Evolutionary conservation across 2,329 filamentous ascomycete genomes (phyloP).

Genomic region (Phialophora tarda): DNA sequence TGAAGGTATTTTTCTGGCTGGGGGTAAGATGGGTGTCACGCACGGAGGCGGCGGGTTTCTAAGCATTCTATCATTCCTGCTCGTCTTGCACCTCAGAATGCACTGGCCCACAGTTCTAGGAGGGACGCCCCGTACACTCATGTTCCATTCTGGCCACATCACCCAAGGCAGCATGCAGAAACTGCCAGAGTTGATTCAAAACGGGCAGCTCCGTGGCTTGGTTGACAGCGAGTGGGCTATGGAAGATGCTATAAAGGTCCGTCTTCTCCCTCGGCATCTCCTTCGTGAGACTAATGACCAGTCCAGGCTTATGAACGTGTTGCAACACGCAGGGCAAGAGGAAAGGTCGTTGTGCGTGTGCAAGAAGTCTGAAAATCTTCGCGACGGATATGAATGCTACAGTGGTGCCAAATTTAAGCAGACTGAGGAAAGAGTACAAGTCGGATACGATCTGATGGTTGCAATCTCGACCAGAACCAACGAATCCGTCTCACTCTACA

Average conservation of each 20-base stretch:
- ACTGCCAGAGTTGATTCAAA: conserved; percentile 45
- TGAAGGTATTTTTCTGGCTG: conserved; percentile 22
- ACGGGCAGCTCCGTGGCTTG: conserved; percentile 46
- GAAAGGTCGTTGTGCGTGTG: conserved; percentile 27
- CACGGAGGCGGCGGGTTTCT: conserved; percentile 9
- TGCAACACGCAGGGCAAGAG: conserved; percentile 16
- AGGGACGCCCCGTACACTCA: conserved; percentile 19
- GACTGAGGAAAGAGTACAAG: neutral
- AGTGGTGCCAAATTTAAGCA: neutral
- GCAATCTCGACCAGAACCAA: neutral
- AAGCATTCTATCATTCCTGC: conserved; percentile 4
- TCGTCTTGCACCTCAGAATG: neutral
- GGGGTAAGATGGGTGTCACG: conserved; percentile 21
- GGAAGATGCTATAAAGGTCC: conserved; percentile 42
- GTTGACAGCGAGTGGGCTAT: conserved; percentile 50
- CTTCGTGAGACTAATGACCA: neutral
- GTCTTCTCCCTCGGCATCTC: neutral
- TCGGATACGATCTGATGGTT: neutral
- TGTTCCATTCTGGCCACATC: conserved; percentile 23
- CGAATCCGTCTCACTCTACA: neutral
- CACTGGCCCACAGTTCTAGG: conserved; percentile 20
- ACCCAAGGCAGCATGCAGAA: conserved; percentile 45
- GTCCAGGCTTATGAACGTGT: conserved; percentile 46
- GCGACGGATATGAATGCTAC: neutral
- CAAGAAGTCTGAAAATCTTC: conserved; percentile 6